A percentile compares a stretch with the other conserved stretches of the same genome.
phyloP scores from a whole-genome alignment of 2,329 filamentous ascomycete species.

The Blumeria graminis region DNA sequence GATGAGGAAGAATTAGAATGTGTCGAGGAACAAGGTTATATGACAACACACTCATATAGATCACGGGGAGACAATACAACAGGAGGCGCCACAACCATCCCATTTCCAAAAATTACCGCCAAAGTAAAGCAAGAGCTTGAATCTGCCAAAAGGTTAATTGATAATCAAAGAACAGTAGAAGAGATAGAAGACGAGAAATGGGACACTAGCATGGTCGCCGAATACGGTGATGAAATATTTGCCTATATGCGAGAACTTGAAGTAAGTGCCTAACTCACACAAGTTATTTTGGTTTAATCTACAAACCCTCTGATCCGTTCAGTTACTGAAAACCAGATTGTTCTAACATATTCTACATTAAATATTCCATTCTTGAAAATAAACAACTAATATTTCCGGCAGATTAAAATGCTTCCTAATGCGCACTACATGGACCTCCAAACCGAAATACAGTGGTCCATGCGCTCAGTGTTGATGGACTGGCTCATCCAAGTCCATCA shows the following conservation, averaged over 20 bases:
- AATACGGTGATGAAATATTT: conserved; percentile 93
- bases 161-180: conserved; percentile 26
- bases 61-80: conserved; percentile 54
- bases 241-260: conserved; percentile 75
- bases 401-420: conserved; percentile 66
- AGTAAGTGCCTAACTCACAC: conserved; percentile 22
- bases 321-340: conserved; percentile 3
- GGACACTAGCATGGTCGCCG: conserved; percentile 94
- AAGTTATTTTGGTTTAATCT: neutral
- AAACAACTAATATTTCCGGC: conserved; percentile 12
- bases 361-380: neutral
- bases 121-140: conserved; percentile 52
- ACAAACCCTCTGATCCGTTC: neutral
- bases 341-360: neutral
- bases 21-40: conserved; percentile 42
- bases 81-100: conserved; percentile 33
- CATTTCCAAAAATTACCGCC: conserved; percentile 48
- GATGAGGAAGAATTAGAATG: conserved; percentile 39
- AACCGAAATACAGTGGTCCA: conserved; percentile 96
- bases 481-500: conserved; percentile 94
- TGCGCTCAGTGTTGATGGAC: conserved; percentile 91
- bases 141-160: conserved; percentile 20
- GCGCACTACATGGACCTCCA: conserved; percentile 93
- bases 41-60: conserved; percentile 54
- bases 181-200: conserved; percentile 73